Conservation (phyloP, 208 protist genomes). For the Leishmania amazonensis region DNA sequence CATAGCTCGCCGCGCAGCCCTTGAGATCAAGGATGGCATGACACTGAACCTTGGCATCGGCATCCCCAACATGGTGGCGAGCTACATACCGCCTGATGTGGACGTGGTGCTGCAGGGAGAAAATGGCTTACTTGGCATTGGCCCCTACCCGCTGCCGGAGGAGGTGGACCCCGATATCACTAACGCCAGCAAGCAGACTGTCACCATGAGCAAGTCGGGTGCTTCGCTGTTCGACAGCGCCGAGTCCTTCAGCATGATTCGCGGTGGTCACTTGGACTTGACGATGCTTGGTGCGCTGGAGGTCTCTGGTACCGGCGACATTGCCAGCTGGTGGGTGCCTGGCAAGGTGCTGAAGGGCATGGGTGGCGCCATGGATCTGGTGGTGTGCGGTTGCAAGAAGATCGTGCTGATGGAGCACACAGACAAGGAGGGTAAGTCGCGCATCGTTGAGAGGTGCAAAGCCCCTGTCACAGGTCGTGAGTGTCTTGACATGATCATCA, state of each 20-base stretch:
- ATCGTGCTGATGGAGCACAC: conserved; percentile 95
- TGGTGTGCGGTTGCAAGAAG: conserved; percentile 60
- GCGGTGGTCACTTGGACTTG: conserved; percentile 91
- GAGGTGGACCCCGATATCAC: conserved; percentile 92
- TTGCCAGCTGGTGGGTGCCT: conserved; percentile 96
- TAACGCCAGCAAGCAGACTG: conserved; percentile 95
- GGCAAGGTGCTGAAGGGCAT: conserved; percentile 95
- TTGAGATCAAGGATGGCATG: conserved; percentile 95
- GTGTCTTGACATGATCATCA: conserved; percentile 90
- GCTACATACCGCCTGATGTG: conserved; percentile 74
- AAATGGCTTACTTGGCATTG: conserved; percentile 87
- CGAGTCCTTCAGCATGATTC: conserved; percentile 95
- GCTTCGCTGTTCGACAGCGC: conserved; percentile 71
- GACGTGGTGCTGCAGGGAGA: conserved; percentile 86
- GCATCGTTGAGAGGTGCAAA: conserved; percentile 82
- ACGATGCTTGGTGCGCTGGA: conserved; percentile 94
- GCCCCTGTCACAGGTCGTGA: conserved; percentile 83
- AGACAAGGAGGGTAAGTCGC: conserved; percentile 71
- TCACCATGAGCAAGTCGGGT: conserved; percentile 67
- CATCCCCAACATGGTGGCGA: conserved; percentile 91
- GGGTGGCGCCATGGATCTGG: conserved; percentile 94
- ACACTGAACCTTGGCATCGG: conserved; percentile 95
- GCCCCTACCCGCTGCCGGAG: conserved; percentile 83
- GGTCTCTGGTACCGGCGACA: conserved; percentile 87
- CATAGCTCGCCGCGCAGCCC: conserved; percentile 89